A percentile compares a stretch with the other conserved stretches of the same genome.
Evolutionary conservation across 1,139 yeast genomes (phyloP).

Genomic region (Diutina mesorugosa): DNA sequence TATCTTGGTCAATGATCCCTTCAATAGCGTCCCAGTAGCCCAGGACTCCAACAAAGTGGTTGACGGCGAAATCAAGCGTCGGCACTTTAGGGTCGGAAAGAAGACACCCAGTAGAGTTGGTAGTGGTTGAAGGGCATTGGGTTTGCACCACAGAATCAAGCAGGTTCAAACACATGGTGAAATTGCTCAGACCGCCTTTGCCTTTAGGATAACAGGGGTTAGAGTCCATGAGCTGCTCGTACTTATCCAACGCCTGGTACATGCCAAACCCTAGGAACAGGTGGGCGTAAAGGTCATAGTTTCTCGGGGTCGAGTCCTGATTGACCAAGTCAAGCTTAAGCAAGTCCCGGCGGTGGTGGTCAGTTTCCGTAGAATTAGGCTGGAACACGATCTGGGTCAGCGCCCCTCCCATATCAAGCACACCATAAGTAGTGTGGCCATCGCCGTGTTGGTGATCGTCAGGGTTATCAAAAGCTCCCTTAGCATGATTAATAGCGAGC

Average conservation of each 20-base stretch:
- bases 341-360: slow-evolving; percentile 41
- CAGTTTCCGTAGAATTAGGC: slow-evolving; percentile 45
- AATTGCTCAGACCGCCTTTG: not conserved
- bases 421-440: slow-evolving; percentile 52
- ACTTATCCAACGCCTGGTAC: slow-evolving; percentile 49
- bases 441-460: slow-evolving; percentile 35
- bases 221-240: slow-evolving; percentile 22
- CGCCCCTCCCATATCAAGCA: slow-evolving; percentile 83
- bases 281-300: slow-evolving; percentile 38
- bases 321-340: slow-evolving; percentile 37
- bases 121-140: not conserved
- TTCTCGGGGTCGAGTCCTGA: slow-evolving; percentile 7
- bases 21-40: slow-evolving; percentile 72
- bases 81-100: slow-evolving; percentile 42
- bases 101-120: slow-evolving; percentile 19
- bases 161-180: not conserved
- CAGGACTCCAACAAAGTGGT: slow-evolving; percentile 66
- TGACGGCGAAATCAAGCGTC: slow-evolving; percentile 52
- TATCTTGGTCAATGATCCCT: slow-evolving; percentile 19
- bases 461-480: slow-evolving; percentile 44
- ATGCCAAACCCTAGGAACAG: slow-evolving; percentile 73
- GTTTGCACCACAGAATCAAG: not conserved
- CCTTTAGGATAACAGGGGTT: slow-evolving; percentile 60
- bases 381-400: slow-evolving; percentile 75
- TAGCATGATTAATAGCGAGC: slow-evolving; percentile 62